Evolutionary conservation across 2,329 filamentous ascomycete genomes (phyloP), one percentile per base, ranked within the genome.

Genomic region (Neurospora crassa): DNA sequence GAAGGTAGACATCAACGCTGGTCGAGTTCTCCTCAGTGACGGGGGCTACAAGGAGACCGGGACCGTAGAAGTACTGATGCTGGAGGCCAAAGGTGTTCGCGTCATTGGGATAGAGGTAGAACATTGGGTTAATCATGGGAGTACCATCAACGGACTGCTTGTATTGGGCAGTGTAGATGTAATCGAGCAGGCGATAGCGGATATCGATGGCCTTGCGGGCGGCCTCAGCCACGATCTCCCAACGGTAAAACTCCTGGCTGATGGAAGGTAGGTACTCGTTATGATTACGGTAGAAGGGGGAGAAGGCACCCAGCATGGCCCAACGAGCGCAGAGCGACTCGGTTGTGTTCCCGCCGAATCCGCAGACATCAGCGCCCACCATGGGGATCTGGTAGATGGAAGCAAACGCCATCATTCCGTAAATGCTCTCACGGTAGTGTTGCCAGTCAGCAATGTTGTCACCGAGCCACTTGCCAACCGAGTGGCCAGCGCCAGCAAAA

Each of bases 261-360:
- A 86, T 83, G 3, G 79, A 79, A 41, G 80, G 81, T 16, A 75
- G 68, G 67, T 74, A 77, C 68, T 84, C 79, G 72, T 91, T 90
- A 81, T 94, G 92, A 79, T 93, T 90, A 73, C 92, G 89, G 82
- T 89, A 93, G 82, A 94, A 94, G 0, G 91, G 89, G 45, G 86
- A 84, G 82, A 94, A 93, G 10, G 91, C 91, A 18, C 91, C 91
- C 0, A 93, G 84, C 37, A 86, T 85, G 1, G 90, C 88, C 92
- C 92, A 94, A n/a, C 92, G 88, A 3, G 91, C 88, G 78, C 91
- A 94, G 6, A 94, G 85, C 67, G 87, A 82, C 78, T 91, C 88
- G 12, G 86, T 91, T 0, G 90, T 89, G 75, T 91, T 86, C 16
- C 83, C 85, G 12, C 84, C 90, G 76, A 91, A 96, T 0, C 93